These are phyloP conservation scores for Pseudocercospora macadamiae DNA, from an alignment of 2,329 filamentous ascomycete species.

Conservation along the genomic window DNA sequence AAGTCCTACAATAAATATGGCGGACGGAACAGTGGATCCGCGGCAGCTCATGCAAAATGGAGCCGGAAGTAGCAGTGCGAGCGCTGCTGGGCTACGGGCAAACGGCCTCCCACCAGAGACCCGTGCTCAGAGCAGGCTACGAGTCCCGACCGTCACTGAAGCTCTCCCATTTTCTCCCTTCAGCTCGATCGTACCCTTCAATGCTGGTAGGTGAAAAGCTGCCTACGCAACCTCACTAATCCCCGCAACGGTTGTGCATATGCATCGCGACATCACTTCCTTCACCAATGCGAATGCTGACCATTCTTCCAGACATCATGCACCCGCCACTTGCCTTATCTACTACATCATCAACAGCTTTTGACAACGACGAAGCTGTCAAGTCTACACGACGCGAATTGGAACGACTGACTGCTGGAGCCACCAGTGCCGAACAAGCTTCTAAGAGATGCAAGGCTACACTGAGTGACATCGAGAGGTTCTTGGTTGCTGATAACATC, in stretches of 20 bases:
- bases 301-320: constrained; percentile 44
- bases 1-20: constrained; percentile 11
- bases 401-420: constrained; percentile 72
- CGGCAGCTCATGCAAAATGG: constrained; percentile 12
- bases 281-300: constrained; percentile 1
- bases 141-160: constrained; percentile 64
- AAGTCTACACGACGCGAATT: constrained; percentile 49
- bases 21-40: constrained; percentile 19
- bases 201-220: constrained; percentile 70
- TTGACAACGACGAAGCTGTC: constrained; percentile 30
- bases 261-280: neutral
- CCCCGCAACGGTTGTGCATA: constrained; percentile 6
- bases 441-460: constrained; percentile 71
- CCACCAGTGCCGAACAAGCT: constrained; percentile 58
- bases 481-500: constrained; percentile 71
- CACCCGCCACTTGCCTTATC: constrained; percentile 49
- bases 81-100: constrained; percentile 10
- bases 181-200: constrained; percentile 77
- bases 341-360: constrained; percentile 42
- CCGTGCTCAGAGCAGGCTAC: constrained; percentile 22
- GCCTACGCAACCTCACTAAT: constrained; percentile 32
- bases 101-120: constrained; percentile 20
- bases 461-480: constrained; percentile 72
- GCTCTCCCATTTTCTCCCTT: constrained; percentile 82
- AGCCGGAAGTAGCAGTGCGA: neutral